A percentile compares a stretch with the other conserved stretches of the same genome.
These are phyloP conservation scores for Tolypocladium amazonense DNA, from an alignment of 2,329 filamentous ascomycete genomes.

Conservation along the genomic window DNA sequence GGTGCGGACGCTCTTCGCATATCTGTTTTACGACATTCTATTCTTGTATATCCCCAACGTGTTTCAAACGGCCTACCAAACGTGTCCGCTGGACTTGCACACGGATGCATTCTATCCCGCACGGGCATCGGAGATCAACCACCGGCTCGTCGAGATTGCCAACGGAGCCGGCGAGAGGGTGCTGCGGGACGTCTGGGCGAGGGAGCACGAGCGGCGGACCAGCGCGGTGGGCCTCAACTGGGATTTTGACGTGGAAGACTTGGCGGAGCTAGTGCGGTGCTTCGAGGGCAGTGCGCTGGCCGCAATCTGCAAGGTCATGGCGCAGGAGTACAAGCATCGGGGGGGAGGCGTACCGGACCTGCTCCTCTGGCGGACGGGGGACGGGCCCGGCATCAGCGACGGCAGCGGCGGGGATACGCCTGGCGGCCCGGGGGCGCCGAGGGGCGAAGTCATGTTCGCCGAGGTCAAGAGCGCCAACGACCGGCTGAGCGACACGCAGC, in stretches of 20 bases:
- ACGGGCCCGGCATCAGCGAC: not conserved
- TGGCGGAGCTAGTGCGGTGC: constrained; percentile 67
- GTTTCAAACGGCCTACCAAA: constrained; percentile 93
- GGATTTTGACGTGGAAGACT: constrained; percentile 70
- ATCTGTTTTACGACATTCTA: constrained; percentile 86
- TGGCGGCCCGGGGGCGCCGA: constrained; percentile 21
- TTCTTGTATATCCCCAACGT: constrained; percentile 94
- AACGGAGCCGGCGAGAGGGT: constrained; percentile 67
- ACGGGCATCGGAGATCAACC: constrained; percentile 82
- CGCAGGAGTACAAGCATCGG: constrained; percentile 82
- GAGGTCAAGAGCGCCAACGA: constrained; percentile 84
- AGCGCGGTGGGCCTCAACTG: constrained; percentile 90
- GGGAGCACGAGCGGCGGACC: constrained; percentile 59
- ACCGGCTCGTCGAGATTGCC: constrained; percentile 72
- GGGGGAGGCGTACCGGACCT: constrained; percentile 87
- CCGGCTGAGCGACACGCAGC: constrained; percentile 86
- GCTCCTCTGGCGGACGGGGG: constrained; percentile 62
- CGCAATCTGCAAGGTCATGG: constrained; percentile 83
- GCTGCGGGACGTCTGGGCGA: constrained; percentile 56
- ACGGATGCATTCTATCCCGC: constrained; percentile 86
- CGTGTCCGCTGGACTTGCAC: constrained; percentile 82
- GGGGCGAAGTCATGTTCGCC: constrained; percentile 60
- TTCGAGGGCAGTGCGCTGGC: constrained; percentile 75
- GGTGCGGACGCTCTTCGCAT: constrained; percentile 79
- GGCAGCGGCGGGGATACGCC: not conserved